Evolutionary conservation across 306 rosid genomes (phyloP), one percentile per base, ranked within the genome.

Genomic region (Begonia masoniana): DNA sequence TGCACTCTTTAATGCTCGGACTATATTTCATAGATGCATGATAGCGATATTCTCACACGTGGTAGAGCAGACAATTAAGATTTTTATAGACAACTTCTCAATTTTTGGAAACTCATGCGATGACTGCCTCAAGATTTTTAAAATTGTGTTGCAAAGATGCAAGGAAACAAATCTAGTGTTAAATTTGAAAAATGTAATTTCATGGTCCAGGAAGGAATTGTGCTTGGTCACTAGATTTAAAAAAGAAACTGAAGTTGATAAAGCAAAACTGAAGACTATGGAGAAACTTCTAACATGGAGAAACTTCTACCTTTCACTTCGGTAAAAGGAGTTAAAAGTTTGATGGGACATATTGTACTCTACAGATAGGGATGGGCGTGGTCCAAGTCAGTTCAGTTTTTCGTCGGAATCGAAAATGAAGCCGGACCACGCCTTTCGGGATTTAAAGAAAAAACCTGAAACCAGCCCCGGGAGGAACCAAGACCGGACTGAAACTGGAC

Each of bases 21-120:
- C 23, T 2, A 58, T 53, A 5, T 46, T 58, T 47, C 53, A 58
- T 21, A 8, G 9, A 19, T 57, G 39, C 15, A 58, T 58, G 52
- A 16, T 43, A 7, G 19, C 13, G n/a, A 58, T 45, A 12, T 21
- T 58, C 46, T 43, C 9, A 6, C 5, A 58, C 26, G 14, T 10
- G 23, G 15, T 41, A 10, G 36, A 56, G 36, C 15, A 56, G 42
- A 56, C 16, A 16, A 36, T 45, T 13, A 51, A 58, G 23, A n/a
- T 46, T 11, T 41, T 58, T 21, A 46, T 46, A 39, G 17, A 58
- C 46, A 52, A 58, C n/a, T 58, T 21, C 26, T 19, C 1, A 5
- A 2, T 58, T 14, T 58, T 15, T 46, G 10, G 62, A 17, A 12
- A 43, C 7, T 45, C 16, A 13, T 58, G 16, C 19, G 8, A 43